A percentile compares a stretch with the other conserved stretches of the same genome.
These are phyloP conservation scores for Didymellaceae sp. DNA, from an alignment of 2,329 filamentous ascomycete genomes.

Conservation along the genomic window DNA sequence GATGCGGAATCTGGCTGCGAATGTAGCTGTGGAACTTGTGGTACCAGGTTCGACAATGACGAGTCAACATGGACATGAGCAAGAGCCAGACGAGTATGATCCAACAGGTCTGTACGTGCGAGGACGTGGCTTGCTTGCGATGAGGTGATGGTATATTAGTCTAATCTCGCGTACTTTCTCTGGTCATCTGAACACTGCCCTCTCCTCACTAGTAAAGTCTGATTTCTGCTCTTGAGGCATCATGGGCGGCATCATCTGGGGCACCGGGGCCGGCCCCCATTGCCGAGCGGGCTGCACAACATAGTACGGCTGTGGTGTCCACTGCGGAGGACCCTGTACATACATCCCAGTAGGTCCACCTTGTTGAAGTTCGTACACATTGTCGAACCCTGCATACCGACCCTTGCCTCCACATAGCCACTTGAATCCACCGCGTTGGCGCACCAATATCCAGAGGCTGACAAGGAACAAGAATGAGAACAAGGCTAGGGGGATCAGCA, in stretches of 20 bases:
- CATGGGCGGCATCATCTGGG: background rate
- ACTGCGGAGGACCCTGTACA: constrained; percentile 1
- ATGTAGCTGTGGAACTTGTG: too few species aligned
- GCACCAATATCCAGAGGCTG: constrained; percentile 29
- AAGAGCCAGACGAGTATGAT: too few species aligned
- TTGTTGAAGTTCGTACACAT: constrained; percentile 27
- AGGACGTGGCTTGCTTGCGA: background rate
- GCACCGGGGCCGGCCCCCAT: constrained; percentile 14
- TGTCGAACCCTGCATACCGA: constrained; percentile 36
- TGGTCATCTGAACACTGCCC: background rate
- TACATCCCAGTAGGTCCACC: background rate
- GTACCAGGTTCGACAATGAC: too few species aligned
- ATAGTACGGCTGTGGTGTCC: constrained; percentile 7
- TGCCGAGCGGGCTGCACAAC: constrained; percentile 15
- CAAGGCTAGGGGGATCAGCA: constrained; percentile 33
- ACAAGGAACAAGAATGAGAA: constrained; percentile 26
- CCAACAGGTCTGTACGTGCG: too few species aligned
- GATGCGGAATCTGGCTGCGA: too few species aligned
- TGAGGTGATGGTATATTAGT: background rate
- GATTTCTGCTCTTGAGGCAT: constrained; percentile 9
- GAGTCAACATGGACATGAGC: too few species aligned
- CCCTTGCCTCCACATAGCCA: constrained; percentile 40
- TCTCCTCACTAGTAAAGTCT: constrained; percentile 1
- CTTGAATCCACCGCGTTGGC: constrained; percentile 32
- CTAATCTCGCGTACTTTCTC: background rate